Base-by-base conservation (phyloP, 1,139 yeast genomes). In the Hyphopichia khmerensis region DNA sequence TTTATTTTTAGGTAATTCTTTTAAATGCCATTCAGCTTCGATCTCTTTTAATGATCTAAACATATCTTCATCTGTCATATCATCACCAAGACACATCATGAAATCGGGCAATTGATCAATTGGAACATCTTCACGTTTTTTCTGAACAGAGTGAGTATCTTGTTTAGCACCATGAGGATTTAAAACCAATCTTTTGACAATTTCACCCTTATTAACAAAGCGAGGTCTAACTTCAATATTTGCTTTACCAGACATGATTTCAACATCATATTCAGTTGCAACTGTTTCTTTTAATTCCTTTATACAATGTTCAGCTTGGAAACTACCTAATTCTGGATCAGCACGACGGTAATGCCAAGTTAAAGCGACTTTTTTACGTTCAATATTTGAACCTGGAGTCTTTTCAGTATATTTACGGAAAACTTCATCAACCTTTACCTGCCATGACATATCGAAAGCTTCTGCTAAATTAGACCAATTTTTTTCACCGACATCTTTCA, bases 281-380 rank as follows among this genome's bases (percentile, higher is more conserved):
- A 90, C 80, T 2, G 83, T 76, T 14, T 67, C 69, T 46, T 77
- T 72, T 44, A 95, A 65, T 48, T 84, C 84, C 33, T 82, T 73
- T 49, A 84, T 77, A 55, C 95, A 78, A 58, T 83, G 80, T 24
- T 78, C 72, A 0, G 98, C 95, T 64, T 90, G 96, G 67, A 79
- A 91, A 36, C 74, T 80, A 26, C 99, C 99, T 53, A 88, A 77
- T 46, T 86, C 96, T 0, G 98, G 98, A 55, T 90, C 99, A 1
- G 96, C 82, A 42, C 96, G 78, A 53, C 99, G 80, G 62, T 93
- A 93, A 66, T 95, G 99, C 99, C 99, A 95, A 1, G 98, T 91
- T 44, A 93, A 69, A 0, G 99, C 98, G 14, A 93, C 96, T 55
- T 89, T 86, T 62, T 95, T 95, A 56, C 77, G 78, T 63, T 95